phyloP scores from a whole-genome alignment of 306 rosid genomes.

The Oxytropis ochrocephala region DNA sequence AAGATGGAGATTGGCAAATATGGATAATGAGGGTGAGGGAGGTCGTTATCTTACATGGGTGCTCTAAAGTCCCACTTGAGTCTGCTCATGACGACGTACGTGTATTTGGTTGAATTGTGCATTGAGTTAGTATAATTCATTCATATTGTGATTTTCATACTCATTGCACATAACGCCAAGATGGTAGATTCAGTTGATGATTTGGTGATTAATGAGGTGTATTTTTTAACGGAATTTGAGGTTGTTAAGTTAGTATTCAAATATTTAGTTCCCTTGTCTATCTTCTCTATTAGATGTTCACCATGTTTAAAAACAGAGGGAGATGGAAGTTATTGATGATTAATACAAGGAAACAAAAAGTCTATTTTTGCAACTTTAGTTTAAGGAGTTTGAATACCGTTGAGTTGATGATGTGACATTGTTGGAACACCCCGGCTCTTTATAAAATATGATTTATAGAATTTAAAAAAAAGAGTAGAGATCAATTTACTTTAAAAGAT shows the following conservation, averaged over 20 bases:
- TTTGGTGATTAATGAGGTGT: constrained; percentile 1
- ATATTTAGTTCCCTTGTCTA: neutral
- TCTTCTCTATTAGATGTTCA: neutral
- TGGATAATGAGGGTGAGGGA: constrained; percentile 24
- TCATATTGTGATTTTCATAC: neutral
- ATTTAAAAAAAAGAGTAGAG: too few relatives aligned
- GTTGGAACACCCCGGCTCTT: too few relatives aligned
- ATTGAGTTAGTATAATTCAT: neutral
- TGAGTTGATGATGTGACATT: neutral
- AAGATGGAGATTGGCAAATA: constrained; percentile 60
- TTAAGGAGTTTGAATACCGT: neutral
- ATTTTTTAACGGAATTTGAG: constrained; percentile 6
- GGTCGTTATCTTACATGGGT: neutral
- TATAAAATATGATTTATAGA: too few relatives aligned
- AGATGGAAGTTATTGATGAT: neutral
- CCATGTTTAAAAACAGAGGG: neutral
- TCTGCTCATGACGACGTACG: neutral
- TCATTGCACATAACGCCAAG: neutral
- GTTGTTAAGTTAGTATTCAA: neutral
- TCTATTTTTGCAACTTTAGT: neutral
- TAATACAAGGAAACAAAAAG: neutral
- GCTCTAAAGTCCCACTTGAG: constrained; percentile 5
- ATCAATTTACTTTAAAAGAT: too few relatives aligned
- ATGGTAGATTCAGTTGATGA: neutral
- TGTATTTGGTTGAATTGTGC: constrained; percentile 4